Evolutionary conservation across 2,329 filamentous ascomycete species (phyloP).

Genomic region (Ophiosphaerella herpotricha): DNA sequence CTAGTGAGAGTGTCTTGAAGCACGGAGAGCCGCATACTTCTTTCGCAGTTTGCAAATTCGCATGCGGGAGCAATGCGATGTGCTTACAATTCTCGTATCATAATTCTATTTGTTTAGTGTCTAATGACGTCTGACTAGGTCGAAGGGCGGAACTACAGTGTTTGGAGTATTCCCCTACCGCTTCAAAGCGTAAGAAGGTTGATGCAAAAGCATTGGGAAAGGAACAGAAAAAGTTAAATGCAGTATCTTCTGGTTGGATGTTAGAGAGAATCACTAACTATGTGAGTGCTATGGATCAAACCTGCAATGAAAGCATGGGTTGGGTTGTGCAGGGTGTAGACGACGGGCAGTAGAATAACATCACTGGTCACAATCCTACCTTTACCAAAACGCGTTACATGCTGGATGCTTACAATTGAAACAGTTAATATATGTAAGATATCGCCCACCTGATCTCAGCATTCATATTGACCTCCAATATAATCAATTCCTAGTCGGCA

Average conservation of each 20-base stretch:
- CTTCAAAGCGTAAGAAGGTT: not conserved
- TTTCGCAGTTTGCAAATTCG: not conserved
- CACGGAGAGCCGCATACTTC: not conserved
- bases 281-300: not conserved
- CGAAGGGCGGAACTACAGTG: not conserved
- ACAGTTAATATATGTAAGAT: no score
- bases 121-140: not conserved
- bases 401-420: no score
- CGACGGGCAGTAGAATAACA: no score
- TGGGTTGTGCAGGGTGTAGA: no score
- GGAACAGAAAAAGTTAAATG: not conserved
- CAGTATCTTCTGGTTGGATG: not conserved
- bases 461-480: no score
- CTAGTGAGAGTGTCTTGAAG: no score
- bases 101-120: not conserved
- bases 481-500: no score
- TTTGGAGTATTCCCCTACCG: not conserved
- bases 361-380: no score
- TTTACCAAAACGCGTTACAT: no score
- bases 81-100: not conserved
- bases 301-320: no score
- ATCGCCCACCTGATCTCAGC: no score
- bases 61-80: not conserved
- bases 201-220: not conserved
- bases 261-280: not conserved